phyloP scores from a whole-genome alignment of 2,329 filamentous ascomycete species.

The Colletotrichum sp. region DNA sequence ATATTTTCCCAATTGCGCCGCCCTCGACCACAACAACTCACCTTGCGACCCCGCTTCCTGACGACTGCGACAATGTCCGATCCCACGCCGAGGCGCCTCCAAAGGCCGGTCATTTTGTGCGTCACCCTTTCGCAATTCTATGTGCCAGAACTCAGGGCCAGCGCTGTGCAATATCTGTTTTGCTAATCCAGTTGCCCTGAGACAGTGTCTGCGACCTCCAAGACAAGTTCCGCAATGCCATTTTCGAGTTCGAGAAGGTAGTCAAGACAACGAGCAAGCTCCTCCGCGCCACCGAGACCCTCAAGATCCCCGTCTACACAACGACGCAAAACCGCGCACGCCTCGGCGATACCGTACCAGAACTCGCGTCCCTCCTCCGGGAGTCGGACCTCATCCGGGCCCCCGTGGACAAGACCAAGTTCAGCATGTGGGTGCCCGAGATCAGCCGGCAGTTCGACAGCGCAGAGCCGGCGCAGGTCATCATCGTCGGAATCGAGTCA shows the following conservation, averaged over 20 bases:
- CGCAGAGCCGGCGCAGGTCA: conserved; percentile 56
- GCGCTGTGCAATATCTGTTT: background rate
- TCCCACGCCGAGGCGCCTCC: conserved; percentile 6
- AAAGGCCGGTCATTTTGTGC: conserved; percentile 22
- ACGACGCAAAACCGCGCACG: conserved; percentile 85
- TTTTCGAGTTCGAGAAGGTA: conserved; percentile 86
- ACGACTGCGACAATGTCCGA: conserved; percentile 15
- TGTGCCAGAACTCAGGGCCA: background rate
- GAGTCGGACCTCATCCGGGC: conserved; percentile 38
- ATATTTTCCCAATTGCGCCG: background rate
- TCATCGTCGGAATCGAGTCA: conserved; percentile 88
- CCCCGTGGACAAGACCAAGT: conserved; percentile 83
- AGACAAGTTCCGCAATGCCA: conserved; percentile 86
- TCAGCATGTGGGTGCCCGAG: conserved; percentile 84
- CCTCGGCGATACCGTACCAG: conserved; percentile 79
- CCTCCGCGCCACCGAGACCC: conserved; percentile 65
- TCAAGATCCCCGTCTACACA: conserved; percentile 79
- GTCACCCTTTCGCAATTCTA: background rate
- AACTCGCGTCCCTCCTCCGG: conserved; percentile 64
- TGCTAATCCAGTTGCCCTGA: background rate
- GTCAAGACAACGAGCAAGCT: conserved; percentile 72
- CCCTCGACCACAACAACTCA: background rate
- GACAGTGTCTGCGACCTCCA: conserved; percentile 90
- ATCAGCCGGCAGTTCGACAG: conserved; percentile 49
- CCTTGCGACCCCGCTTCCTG: background rate